Percentiles rank a stretch among this genome's conserved stretches.
phyloP scores from a whole-genome alignment of 2,329 filamentous ascomycete species.

The Colletotrichum endophyticum region DNA sequence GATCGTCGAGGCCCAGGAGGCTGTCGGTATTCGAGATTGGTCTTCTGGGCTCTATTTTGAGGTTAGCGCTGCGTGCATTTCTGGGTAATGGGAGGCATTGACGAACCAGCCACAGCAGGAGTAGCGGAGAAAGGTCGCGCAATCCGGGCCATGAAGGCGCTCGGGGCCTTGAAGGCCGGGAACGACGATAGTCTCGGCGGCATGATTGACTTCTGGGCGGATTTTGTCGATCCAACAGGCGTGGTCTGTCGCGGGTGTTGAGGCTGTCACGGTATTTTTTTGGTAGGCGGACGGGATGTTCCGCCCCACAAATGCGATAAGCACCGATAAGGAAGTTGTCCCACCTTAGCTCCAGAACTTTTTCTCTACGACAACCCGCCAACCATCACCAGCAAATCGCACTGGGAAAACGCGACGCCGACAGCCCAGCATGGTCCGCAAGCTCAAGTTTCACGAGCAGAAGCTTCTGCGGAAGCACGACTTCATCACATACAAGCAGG shows the following conservation, averaged over 20 bases:
- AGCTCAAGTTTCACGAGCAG: slow-evolving; percentile 96
- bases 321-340: slow-evolving; percentile 18
- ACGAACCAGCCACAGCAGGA: slow-evolving; percentile 5
- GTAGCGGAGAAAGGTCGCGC: slow-evolving; percentile 20
- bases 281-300: slow-evolving; percentile 20
- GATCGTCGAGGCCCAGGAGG: slow-evolving; percentile 19
- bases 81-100: neutral
- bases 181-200: slow-evolving; percentile 41
- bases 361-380: neutral
- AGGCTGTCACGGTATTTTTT: slow-evolving; percentile 22
- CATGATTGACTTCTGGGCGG: slow-evolving; percentile 33
- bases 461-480: slow-evolving; percentile 93
- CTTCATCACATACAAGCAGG: slow-evolving; percentile 84
- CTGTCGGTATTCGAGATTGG: neutral
- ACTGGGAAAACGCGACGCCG: neutral
- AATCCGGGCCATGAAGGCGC: slow-evolving; percentile 10
- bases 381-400: neutral
- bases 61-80: neutral
- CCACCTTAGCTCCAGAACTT: slow-evolving; percentile 11
- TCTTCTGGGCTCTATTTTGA: neutral
- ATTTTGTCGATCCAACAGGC: neutral
- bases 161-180: slow-evolving; percentile 9
- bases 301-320: slow-evolving; percentile 16
- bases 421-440: slow-evolving; percentile 77
- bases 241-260: slow-evolving; percentile 20